A percentile compares a stretch with the other conserved stretches of the same genome.
Evolutionary conservation across 805 yeast genomes (phyloP).

Genomic region (Lachancea kluyveri): DNA sequence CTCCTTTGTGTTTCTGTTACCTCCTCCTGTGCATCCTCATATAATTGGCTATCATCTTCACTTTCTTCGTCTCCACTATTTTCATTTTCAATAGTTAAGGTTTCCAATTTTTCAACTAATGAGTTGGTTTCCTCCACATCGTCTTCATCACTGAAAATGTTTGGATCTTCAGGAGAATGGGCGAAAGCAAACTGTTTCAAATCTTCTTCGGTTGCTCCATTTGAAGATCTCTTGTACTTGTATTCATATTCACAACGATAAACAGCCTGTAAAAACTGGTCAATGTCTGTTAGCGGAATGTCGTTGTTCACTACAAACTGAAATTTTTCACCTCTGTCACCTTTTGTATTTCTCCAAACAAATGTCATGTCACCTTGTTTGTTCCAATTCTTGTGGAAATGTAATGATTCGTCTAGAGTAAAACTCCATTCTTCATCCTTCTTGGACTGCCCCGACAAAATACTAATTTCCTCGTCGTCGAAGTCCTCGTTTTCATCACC

Average conservation of each 20-base stretch:
- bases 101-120: slow-evolving; percentile 1
- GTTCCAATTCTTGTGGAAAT: slow-evolving; percentile 46
- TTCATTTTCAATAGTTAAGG: slow-evolving; percentile 3
- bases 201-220: slow-evolving; percentile 39
- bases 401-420: slow-evolving; percentile 53
- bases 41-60: slow-evolving; percentile 11
- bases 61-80: slow-evolving; percentile 9
- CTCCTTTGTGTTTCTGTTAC: slow-evolving; percentile 1
- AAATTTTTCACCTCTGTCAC: slow-evolving; percentile 80
- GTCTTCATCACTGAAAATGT: slow-evolving; percentile 14
- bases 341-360: slow-evolving; percentile 76
- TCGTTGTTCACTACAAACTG: slow-evolving; percentile 69
- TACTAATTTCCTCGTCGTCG: slow-evolving; percentile 33
- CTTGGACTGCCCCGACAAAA: slow-evolving; percentile 27
- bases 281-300: slow-evolving; percentile 44
- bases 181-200: slow-evolving; percentile 37
- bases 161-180: slow-evolving; percentile 14
- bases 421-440: slow-evolving; percentile 65
- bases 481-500: slow-evolving; percentile 48
- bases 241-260: slow-evolving; percentile 70
- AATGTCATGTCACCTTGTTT: slow-evolving; percentile 52
- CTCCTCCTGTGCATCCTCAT: slow-evolving; percentile 11
- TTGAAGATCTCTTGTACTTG: slow-evolving; percentile 54
- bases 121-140: slow-evolving; percentile 1
- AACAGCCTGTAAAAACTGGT: slow-evolving; percentile 55